phyloP scores from a whole-genome alignment of 1,284 basidiomycete genomes.

The Ustilago hordei region DNA sequence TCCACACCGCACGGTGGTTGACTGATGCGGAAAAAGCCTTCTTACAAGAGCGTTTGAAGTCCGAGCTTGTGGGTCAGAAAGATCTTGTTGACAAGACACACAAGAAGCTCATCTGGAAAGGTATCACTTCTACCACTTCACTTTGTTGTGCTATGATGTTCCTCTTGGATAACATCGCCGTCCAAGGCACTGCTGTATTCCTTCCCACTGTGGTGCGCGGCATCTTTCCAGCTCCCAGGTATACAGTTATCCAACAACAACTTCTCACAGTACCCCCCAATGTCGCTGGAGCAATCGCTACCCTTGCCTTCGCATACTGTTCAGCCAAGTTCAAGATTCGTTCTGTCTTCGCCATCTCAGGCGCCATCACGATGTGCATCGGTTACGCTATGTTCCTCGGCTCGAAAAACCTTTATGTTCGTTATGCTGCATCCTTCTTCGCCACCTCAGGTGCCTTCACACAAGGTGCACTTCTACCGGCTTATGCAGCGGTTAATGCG shows the following conservation, averaged over 20 bases:
- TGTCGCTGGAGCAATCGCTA: conserved; percentile 63
- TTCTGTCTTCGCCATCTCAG: conserved; percentile 59
- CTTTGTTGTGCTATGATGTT: conserved; percentile 65
- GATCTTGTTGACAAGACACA: conserved; percentile 49
- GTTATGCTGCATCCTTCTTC: conserved; percentile 66
- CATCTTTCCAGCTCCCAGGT: conserved; percentile 67
- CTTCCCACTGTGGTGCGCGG: conserved; percentile 67
- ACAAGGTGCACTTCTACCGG: conserved; percentile 59
- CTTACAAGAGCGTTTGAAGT: conserved; percentile 37
- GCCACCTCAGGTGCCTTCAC: conserved; percentile 65
- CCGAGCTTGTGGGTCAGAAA: conserved; percentile 50
- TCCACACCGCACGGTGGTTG: conserved; percentile 68
- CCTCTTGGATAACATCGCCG: conserved; percentile 69
- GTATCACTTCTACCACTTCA: conserved; percentile 50
- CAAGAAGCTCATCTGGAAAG: conserved; percentile 42
- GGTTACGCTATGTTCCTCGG: conserved; percentile 67
- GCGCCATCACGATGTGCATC: conserved; percentile 63
- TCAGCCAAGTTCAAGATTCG: conserved; percentile 66
- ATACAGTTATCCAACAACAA: conserved; percentile 66
- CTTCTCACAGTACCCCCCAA: conserved; percentile 70
- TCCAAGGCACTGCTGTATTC: conserved; percentile 67
- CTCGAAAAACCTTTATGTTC: conserved; percentile 42
- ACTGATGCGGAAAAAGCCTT: conserved; percentile 67
- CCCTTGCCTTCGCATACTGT: conserved; percentile 57
- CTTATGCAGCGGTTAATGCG: conserved; percentile 59